Evolutionary conservation across 129 eudicot species (phyloP), one percentile per base, ranked within the genome.

Genomic region (Flaveria brownii): DNA sequence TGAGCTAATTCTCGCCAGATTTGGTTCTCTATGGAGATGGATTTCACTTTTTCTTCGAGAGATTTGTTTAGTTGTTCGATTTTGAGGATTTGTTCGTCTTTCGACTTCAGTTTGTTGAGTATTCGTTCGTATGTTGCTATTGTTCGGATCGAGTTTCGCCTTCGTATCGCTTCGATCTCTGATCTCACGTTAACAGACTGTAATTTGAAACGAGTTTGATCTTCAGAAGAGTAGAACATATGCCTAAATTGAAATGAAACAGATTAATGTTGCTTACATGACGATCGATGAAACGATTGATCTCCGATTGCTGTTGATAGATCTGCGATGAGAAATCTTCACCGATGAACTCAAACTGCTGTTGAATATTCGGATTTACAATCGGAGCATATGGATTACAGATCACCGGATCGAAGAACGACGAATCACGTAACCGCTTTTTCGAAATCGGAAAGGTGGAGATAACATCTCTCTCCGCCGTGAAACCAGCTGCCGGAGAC

Each of bases 1-100:
- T 88, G 85, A 0, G 93, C 90, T 25, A 88, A 54, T 33, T 88
- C 90, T 63, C 82, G 43, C 93, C 90, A 88, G 36, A 86, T 81
- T 13, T 88, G 90, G 61, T 86, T 88, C 51, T 88, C 90, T 0
- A 84, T 33, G 33, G 46, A 28, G 5, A 78, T 30, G 2, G 76
- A 57, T 70, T 78, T 70, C 71, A 20, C 85, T 16, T 75, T 69
- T 15, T 88, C 90, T 60, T 86, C 88, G 1, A 88, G 71, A 14
- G 78, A 85, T 63, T 66, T 73, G 50, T 88, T 88, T 16, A 88
- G 0, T 9, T 73, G 70, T 26, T 77, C 87, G 11, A 88, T 77
- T 45, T 77, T 86, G 26, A 51, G 68, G 12, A 86, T 76, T 79
- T 88, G 83, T 0, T 78, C 88, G 11, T 88, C 88, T 62, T 84